Evolutionary conservation across 2,329 filamentous ascomycete species (phyloP).

Genomic region (Claviceps fusiformis): DNA sequence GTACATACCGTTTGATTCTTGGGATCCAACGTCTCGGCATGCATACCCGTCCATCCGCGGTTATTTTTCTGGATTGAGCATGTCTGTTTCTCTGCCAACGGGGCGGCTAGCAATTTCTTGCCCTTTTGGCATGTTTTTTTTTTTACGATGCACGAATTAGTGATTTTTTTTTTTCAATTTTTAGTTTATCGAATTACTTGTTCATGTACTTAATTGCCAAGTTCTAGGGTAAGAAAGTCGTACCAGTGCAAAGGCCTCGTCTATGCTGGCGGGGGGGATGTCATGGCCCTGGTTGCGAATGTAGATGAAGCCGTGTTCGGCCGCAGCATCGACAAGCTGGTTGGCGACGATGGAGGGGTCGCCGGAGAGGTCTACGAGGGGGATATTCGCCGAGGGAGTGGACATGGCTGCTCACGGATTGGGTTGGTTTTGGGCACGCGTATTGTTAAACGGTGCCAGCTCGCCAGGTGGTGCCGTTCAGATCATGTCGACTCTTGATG

Average conservation of each 20-base stretch:
- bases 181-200: neutral
- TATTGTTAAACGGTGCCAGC: too few species aligned
- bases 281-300: conserved; percentile 61
- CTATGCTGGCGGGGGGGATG: conserved; percentile 52
- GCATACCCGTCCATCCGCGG: conserved; percentile 78
- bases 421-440: neutral
- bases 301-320: conserved; percentile 79
- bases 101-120: conserved; percentile 55
- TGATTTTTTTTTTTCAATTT: neutral
- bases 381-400: conserved; percentile 39
- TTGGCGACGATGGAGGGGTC: conserved; percentile 45
- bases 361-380: conserved; percentile 65
- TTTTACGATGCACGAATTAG: neutral
- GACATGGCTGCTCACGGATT: conserved; percentile 9
- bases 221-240: too few species aligned
- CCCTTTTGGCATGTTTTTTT: conserved; percentile 28
- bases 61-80: conserved; percentile 73
- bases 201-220: too few species aligned
- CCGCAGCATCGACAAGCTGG: conserved; percentile 65
- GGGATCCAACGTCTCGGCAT: conserved; percentile 77
- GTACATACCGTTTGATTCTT: conserved; percentile 56
- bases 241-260: conserved; percentile 63
- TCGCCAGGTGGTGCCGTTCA: neutral
- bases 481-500: too few species aligned
- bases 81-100: conserved; percentile 55